Percentiles rank a stretch among this genome's conserved stretches.
Conservation (phyloP, 2,329 filamentous ascomycete species). For the Alternaria solani region DNA sequence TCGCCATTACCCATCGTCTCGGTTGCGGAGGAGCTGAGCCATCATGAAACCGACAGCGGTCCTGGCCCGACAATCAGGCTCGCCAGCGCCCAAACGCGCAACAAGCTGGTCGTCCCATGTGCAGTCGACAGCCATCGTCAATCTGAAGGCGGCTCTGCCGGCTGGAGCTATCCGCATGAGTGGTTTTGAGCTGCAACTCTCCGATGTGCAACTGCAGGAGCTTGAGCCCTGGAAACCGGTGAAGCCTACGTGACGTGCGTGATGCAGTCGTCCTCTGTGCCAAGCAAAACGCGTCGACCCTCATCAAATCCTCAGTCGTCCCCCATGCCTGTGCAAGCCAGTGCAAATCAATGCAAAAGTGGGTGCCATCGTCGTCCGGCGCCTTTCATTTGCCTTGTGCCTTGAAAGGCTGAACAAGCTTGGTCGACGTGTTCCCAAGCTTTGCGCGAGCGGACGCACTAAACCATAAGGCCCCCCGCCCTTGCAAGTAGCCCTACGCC, state of each 20-base stretch:
- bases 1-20: conserved; percentile 22
- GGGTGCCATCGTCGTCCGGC: conserved; percentile 9
- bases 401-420: conserved; percentile 33
- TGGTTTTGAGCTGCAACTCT: conserved; percentile 3
- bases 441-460: conserved; percentile 32
- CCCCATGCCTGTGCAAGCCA: conserved; percentile 7
- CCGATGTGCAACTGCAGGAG: conserved; percentile 20
- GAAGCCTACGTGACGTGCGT: conserved; percentile 24
- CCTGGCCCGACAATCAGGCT: conserved; percentile 28
- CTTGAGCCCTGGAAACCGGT: conserved; percentile 23
- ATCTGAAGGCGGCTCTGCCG: conserved; percentile 34
- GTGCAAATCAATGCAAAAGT: conserved; percentile 12
- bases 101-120: conserved; percentile 21
- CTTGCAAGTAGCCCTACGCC: conserved; percentile 32
- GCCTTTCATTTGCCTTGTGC: conserved; percentile 25
- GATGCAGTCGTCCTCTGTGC: conserved; percentile 18
- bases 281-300: conserved; percentile 18
- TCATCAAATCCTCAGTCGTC: conserved; percentile 18
- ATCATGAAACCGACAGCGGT: conserved; percentile 24
- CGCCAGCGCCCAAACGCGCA: conserved; percentile 28
- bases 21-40: conserved; percentile 23
- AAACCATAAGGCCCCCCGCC: conserved; percentile 37
- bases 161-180: conserved; percentile 18
- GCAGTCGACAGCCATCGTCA: conserved; percentile 21
- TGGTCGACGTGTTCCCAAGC: conserved; percentile 44